Percentiles rank a stretch among this genome's conserved stretches.
Evolutionary conservation across 345 rosid genomes (phyloP).

Genomic region (Schrenkiella parvula): DNA sequence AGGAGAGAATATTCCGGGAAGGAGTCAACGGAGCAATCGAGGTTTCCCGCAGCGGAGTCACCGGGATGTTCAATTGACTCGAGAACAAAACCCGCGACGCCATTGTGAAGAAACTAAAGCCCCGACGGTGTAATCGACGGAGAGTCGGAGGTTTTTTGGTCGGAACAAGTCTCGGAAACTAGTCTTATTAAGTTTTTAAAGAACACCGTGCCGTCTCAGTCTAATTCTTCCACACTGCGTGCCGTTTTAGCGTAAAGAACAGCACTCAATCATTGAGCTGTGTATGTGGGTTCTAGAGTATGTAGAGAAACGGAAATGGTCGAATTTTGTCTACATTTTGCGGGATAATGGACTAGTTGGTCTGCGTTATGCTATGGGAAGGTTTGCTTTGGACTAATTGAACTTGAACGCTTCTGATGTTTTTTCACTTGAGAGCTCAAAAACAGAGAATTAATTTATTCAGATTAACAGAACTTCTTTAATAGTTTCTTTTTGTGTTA

Average conservation of each 20-base stretch:
- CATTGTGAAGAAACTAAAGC: not conserved
- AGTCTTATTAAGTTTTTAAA: too few species aligned
- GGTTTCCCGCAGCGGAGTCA: not conserved
- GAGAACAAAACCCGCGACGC: slow-evolving; percentile 22
- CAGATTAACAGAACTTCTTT: not conserved
- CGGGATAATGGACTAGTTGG: not conserved
- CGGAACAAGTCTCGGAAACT: slow-evolving; percentile 8
- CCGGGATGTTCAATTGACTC: not conserved
- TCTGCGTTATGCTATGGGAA: too few species aligned
- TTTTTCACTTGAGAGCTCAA: not conserved
- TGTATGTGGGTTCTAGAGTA: not conserved
- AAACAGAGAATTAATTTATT: not conserved
- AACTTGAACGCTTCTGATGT: not conserved
- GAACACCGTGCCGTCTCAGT: too few species aligned
- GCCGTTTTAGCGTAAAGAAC: too few species aligned
- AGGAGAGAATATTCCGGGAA: slow-evolving; percentile 7
- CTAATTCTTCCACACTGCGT: too few species aligned
- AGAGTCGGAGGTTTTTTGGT: not conserved
- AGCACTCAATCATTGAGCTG: not conserved
- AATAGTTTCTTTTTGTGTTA: not conserved
- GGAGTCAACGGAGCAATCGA: not conserved
- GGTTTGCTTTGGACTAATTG: not conserved
- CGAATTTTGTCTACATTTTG: not conserved
- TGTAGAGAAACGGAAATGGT: not conserved
- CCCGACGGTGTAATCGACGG: slow-evolving; percentile 8